Evolutionary conservation across 2,329 filamentous ascomycete genomes (phyloP), one percentile per base, ranked within the genome.

Genomic region (Neocatenulostroma microsporum): DNA sequence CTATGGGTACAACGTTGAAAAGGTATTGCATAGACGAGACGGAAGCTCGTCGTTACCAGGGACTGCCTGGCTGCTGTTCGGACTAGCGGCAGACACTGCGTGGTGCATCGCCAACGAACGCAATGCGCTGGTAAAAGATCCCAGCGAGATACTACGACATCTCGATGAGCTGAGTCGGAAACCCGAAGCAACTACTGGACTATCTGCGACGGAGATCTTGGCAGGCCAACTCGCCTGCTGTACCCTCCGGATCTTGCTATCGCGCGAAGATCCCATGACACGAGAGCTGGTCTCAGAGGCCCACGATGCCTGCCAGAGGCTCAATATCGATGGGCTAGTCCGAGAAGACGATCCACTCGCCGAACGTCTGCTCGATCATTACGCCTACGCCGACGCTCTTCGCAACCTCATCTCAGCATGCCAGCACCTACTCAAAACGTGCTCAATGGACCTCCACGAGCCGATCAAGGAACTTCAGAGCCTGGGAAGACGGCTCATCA

Each of bases 1-100:
- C 36, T 56, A 51, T 36, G 54, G 54, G 30, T 54, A 48, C 44
- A 47, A 52, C 25, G 47, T 53, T 31, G 55, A 58, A 37, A 41
- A 36, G 14, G 44, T 45, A 6, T 39, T 58, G 7, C 47, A 53
- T 28, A 39, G 31, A 8, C 25, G 36, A 9, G 33, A 43, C 8
- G 40, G 37, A 14, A n/a, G n/a, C n/a, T n/a, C n/a, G n/a, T 26
- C 13, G 3, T 2, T 45, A 7, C 42, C 43, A 8, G 51, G 45
- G 8, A 34, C 45, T 21, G 21, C 29, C 2, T 53, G 48, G 44
- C 28, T 57, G 7, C 33, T 55, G 4, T 40, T 33, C 25, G 40
- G 38, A 10, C 46, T 58, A 1, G 46, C 47, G 0, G 40, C 47
- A 2, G 56, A 58, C 25, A 40, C 41, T n/a, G 49, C 46, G 5